Evolutionary conservation across 2,329 filamentous ascomycete species (phyloP), one percentile per base, ranked within the genome.

Genomic region (Dactylellina haptotyla): DNA sequence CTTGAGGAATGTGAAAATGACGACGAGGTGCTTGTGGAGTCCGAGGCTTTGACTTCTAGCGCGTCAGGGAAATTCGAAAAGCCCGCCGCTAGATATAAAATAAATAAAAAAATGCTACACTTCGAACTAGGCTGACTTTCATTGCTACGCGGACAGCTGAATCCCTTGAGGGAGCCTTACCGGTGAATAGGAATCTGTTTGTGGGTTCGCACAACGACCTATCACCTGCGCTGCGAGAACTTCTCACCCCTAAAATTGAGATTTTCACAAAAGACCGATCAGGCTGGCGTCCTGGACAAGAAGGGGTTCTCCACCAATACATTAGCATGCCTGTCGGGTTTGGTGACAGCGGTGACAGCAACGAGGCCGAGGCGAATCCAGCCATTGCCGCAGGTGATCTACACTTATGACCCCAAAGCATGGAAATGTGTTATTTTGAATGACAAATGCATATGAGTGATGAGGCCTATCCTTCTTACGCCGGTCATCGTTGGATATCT

Each of bases 261-360:
- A 75, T 69, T 50, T 75, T 75, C 32, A 69, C 64, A 2, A 63
- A 64, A 26, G 70, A 69, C 34, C 28, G 70, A 51, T 69, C 62
- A n/a, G 10, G 32, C 25, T 75, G 70, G 70, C 70, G 63, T 14
- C 70, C 70, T 37, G 70, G 59, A n/a, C 63, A 75, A 16, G 64
- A 75, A 9, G 70, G 70, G 26, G 64, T 75, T n/a, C 62, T 75
- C 20, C 70, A 75, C 26, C 63, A 75, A 45, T 75, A 69, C n/a
- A 32, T 69, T 32, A 69, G 70, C 43, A 75, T 75, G 63, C 70
- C 70, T 46, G 41, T 73, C 14, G 69, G 69, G 2, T 73, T 73
- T 53, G 61, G 69, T 20, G 69, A 73, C 32, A 73, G 56, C 30
- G 61, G 51, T 41, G 57, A 57, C 25, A 54, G 34, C 16, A 48